Evolutionary conservation across 768 basidiomycete species (phyloP).

Genomic region (Boletus eberwhitei): DNA sequence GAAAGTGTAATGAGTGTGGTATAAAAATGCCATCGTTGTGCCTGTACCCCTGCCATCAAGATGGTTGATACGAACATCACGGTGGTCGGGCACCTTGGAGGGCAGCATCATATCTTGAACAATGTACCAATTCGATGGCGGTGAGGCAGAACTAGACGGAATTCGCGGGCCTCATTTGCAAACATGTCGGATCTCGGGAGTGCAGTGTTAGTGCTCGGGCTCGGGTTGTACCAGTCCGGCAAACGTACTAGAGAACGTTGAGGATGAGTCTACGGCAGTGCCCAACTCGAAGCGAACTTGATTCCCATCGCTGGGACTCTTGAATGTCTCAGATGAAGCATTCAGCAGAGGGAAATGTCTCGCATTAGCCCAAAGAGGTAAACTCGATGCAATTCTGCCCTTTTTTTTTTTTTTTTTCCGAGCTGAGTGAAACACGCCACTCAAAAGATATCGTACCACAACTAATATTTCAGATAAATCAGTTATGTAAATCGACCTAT

Average conservation of each 20-base stretch:
- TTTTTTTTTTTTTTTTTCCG: background rate
- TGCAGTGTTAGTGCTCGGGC: background rate
- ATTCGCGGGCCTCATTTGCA: too few species aligned
- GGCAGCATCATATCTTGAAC: too few species aligned
- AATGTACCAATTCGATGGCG: background rate
- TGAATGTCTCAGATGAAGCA: conserved; percentile 4
- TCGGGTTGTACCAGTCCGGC: background rate
- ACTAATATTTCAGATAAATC: conserved; percentile 14
- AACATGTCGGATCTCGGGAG: background rate
- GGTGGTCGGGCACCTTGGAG: too few species aligned
- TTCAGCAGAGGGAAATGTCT: background rate
- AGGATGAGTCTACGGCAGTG: background rate
- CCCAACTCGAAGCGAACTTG: background rate
- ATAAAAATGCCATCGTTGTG: too few species aligned
- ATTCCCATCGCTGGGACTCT: background rate
- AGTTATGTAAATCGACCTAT: conserved; percentile 26
- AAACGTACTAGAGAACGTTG: background rate
- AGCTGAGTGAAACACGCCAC: conserved; percentile 28
- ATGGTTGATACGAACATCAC: too few species aligned
- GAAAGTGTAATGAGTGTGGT: too few species aligned
- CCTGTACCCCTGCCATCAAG: too few species aligned
- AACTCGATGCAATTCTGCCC: background rate
- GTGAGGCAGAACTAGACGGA: too few species aligned
- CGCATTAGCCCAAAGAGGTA: background rate
- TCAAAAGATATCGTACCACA: conserved; percentile 28